These are phyloP conservation scores for Ceratocystis albifundus DNA, from an alignment of 2,329 filamentous ascomycete species.

Conservation along the genomic window DNA sequence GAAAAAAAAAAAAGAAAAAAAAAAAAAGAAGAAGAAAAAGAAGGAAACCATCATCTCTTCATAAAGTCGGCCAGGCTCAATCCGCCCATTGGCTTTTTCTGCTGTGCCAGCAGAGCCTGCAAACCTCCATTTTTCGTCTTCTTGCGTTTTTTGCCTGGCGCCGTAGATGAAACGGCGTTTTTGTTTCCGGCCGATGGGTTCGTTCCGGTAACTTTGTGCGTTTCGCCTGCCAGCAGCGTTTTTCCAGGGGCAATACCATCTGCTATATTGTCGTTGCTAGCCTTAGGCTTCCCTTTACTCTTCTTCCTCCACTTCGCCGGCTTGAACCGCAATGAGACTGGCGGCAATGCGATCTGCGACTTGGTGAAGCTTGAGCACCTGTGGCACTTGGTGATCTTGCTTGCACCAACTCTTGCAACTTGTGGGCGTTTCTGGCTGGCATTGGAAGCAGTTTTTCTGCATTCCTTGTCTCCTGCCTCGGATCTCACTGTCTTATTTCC, in stretches of 20 bases:
- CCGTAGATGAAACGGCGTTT: conserved; percentile 31
- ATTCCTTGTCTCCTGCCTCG: neutral
- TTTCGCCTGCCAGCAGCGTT: conserved; percentile 24
- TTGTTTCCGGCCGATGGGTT: conserved; percentile 30
- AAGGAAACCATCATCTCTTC: conserved; percentile 29
- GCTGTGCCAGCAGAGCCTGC: conserved; percentile 51
- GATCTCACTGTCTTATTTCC: neutral
- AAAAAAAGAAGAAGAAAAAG: neutral
- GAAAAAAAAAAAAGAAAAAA: neutral
- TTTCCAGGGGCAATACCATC: neutral
- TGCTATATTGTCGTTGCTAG: conserved; percentile 17
- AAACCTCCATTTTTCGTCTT: conserved; percentile 54
- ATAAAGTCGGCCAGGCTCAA: conserved; percentile 48
- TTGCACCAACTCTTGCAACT: neutral
- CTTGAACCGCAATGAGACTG: conserved; percentile 8
- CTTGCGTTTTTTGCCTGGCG: conserved; percentile 49
- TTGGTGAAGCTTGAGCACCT: conserved; percentile 13
- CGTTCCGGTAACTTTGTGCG: conserved; percentile 27
- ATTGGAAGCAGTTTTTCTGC: neutral
- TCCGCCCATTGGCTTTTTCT: conserved; percentile 28
- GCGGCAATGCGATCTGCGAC: conserved; percentile 13
- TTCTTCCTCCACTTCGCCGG: neutral
- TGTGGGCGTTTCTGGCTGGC: neutral
- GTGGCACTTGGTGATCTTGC: conserved; percentile 17
- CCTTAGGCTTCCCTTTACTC: neutral